These are phyloP conservation scores for Tolypocladium capitatum DNA, from an alignment of 2,329 filamentous ascomycete species.

Conservation along the genomic window DNA sequence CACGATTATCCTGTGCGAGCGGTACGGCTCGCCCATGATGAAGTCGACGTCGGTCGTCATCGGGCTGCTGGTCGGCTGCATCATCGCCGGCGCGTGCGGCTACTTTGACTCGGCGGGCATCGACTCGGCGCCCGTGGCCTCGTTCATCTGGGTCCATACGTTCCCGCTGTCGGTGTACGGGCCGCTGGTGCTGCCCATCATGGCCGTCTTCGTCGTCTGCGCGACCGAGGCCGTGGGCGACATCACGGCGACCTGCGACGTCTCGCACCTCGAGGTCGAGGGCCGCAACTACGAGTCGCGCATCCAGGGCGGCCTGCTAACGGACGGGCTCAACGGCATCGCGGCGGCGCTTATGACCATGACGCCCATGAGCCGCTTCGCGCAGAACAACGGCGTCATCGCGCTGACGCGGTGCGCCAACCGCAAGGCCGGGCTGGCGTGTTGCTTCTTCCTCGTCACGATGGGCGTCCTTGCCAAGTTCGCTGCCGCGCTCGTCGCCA, in stretches of 20 bases:
- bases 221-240: conserved; percentile 72
- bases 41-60: conserved; percentile 66
- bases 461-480: conserved; percentile 80
- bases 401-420: conserved; percentile 72
- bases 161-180: conserved; percentile 61
- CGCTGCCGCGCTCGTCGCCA: conserved; percentile 63
- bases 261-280: conserved; percentile 61
- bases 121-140: conserved; percentile 54
- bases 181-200: conserved; percentile 57
- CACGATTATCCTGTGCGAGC: conserved; percentile 68
- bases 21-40: conserved; percentile 74
- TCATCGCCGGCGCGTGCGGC: conserved; percentile 63
- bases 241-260: conserved; percentile 70
- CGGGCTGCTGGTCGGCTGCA: conserved; percentile 61
- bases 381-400: conserved; percentile 78
- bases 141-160: conserved; percentile 69
- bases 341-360: conserved; percentile 67
- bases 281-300: conserved; percentile 60
- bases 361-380: conserved; percentile 68
- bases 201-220: conserved; percentile 59
- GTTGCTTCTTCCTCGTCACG: conserved; percentile 62
- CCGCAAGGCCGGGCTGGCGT: conserved; percentile 65
- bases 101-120: conserved; percentile 69
- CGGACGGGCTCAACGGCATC: conserved; percentile 64
- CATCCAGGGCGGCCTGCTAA: conserved; percentile 67